Base-by-base conservation (phyloP, 192 early-diverging fungal genomes). In the Gamsiella multidivaricata region DNA sequence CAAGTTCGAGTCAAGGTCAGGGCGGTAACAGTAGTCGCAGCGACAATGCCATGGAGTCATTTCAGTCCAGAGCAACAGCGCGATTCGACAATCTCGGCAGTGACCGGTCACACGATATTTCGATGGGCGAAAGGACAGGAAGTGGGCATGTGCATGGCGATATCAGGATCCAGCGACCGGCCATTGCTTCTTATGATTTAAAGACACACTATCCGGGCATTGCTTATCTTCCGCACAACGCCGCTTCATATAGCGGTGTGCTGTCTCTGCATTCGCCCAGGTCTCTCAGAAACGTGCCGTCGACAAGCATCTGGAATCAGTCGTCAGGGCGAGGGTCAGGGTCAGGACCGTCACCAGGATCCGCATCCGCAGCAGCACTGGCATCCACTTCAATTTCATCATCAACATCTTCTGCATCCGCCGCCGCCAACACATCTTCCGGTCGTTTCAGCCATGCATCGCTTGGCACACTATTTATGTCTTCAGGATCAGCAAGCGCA, bases 121-220 rank as follows among this genome's bases (percentile, higher is more conserved):
- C n/a, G n/a, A n/a, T n/a, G n/a, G n/a, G n/a, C n/a, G n/a, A n/a
- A n/a, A n/a, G n/a, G n/a, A n/a, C n/a, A n/a, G n/a, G n/a, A n/a
- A n/a, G 2, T 7, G 32, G n/a, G 5, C 57, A 53, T 59, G 46
- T 20, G 3, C 11, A 60, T 11, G 62, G 54, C n/a, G 69, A 71
- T 32, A 71, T 63, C 18, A 50, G 61, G 59, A 65, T 65, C 39
- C 61, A 52, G n/a, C 61, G 55, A 12, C 62, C 54, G 18, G n/a
- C 61, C 36, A 26, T 65, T 18, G 33, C 37, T n/a, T 29, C 61
- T 3, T 54, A 61, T 36, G 71, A 75, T 32, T 34, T 42, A 3
- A 66, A 64, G 43, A 33, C 26, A 2, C 53, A 32, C 12, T 73
- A 73, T 55, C 70, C 70, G n/a, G 70, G 70, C 15, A 73, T 73